These are phyloP conservation scores for Cladosporium halotolerans DNA, from an alignment of 2,329 filamentous ascomycete species.

Conservation along the genomic window DNA sequence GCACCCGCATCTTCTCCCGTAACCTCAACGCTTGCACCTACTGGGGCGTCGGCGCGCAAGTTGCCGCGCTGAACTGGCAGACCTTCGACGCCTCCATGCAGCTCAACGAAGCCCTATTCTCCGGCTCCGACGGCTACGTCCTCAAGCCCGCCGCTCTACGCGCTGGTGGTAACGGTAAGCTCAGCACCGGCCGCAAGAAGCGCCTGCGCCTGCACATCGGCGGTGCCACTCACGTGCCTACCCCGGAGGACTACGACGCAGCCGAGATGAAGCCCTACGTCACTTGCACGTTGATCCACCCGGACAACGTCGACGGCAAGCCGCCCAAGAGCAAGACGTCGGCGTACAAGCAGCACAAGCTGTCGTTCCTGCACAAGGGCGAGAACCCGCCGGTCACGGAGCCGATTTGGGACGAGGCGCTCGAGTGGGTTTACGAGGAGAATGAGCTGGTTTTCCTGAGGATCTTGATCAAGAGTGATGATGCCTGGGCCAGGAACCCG, in stretches of 20 bases:
- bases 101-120: conserved; percentile 62
- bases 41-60: conserved; percentile 62
- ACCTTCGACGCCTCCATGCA: conserved; percentile 61
- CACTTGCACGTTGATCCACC: conserved; percentile 59
- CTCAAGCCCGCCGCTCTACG: conserved; percentile 58
- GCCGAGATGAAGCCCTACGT: conserved; percentile 58
- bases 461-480: conserved; percentile 61
- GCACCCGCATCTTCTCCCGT: conserved; percentile 59
- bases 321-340: conserved; percentile 57
- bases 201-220: conserved; percentile 53
- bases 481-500: conserved; percentile 56
- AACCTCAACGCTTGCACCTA: conserved; percentile 59
- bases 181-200: conserved; percentile 44
- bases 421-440: conserved; percentile 64
- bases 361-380: conserved; percentile 51
- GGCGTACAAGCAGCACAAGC: conserved; percentile 54
- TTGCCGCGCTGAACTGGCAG: conserved; percentile 66
- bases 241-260: conserved; percentile 45
- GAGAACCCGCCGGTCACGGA: conserved; percentile 56
- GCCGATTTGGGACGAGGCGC: conserved; percentile 58
- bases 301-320: conserved; percentile 42
- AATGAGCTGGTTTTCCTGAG: conserved; percentile 60
- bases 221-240: conserved; percentile 56
- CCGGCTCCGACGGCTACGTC: conserved; percentile 58
- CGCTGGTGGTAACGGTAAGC: conserved; percentile 46